Evolutionary conservation across 2,329 filamentous ascomycete genomes (phyloP).

Genomic region (Diaporthe australafricana): DNA sequence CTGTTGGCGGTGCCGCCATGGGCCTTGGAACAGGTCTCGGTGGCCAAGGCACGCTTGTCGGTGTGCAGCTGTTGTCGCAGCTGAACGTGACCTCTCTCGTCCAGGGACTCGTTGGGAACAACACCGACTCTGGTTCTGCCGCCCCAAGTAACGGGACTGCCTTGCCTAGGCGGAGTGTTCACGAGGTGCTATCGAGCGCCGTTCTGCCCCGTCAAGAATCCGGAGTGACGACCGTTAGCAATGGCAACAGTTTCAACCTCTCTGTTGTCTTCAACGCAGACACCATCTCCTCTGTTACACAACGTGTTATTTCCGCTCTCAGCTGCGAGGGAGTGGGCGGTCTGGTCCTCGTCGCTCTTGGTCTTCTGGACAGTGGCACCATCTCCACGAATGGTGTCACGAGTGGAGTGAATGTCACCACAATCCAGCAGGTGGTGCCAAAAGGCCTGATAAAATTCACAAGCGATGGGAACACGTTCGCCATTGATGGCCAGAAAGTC

Average conservation of each 20-base stretch:
- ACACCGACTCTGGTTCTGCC: not conserved
- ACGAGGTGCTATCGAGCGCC: not conserved
- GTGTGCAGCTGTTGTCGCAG: constrained; percentile 45
- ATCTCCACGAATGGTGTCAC: constrained; percentile 2
- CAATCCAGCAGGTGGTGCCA: constrained; percentile 43
- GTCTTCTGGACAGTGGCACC: constrained; percentile 40
- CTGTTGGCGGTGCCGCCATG: constrained; percentile 48
- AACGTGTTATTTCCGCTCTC: constrained; percentile 46
- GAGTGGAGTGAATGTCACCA: constrained; percentile 25
- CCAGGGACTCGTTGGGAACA: constrained; percentile 1
- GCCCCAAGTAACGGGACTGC: not conserved
- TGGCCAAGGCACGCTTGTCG: constrained; percentile 47
- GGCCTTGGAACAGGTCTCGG: constrained; percentile 51
- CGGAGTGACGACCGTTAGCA: not conserved
- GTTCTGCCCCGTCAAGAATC: not conserved
- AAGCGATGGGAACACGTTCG: constrained; percentile 44
- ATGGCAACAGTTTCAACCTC: constrained; percentile 40
- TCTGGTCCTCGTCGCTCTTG: constrained; percentile 42
- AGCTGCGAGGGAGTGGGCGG: constrained; percentile 50
- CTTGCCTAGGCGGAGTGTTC: not conserved
- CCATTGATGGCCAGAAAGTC: constrained; percentile 42
- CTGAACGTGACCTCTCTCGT: constrained; percentile 26
- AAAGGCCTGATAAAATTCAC: constrained; percentile 43
- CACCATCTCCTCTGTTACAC: constrained; percentile 45
- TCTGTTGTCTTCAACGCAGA: constrained; percentile 45